Base-by-base conservation (phyloP, 2,329 filamentous ascomycete species). In the Fusarium siculi region DNA sequence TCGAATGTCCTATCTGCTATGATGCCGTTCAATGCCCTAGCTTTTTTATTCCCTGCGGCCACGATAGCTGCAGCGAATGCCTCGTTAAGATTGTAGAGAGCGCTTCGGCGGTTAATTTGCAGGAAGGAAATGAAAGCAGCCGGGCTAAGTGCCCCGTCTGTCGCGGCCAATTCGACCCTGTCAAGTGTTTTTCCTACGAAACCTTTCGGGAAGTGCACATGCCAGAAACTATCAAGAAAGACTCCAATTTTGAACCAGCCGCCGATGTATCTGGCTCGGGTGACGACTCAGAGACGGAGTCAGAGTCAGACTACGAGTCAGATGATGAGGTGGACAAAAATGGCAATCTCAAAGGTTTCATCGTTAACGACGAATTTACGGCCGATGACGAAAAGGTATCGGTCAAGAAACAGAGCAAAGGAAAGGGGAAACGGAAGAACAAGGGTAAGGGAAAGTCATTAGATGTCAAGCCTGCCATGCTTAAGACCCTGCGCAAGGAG, bases 1-100 rank as follows among this genome's bases (percentile, higher is more conserved):
- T 96, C 55, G 92, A 95, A 79, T 97, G 95, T 77, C 93, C 93
- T 0, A 91, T 96, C 25, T 97, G 95, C 80, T 91, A 93, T 66
- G 95, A 97, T 76, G 90, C 86, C 5, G 89, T 92, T 11, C 86
- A 88, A 19, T 95, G 95, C 70, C 93, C 93, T 0, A 89, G 89
- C 7, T 93, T 97, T 71, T 92, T 95, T 80, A 86, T 94, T 57
- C 94, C 94, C 2, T 97, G 95, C 77, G 95, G 95, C 4, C 95
- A 97, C 78, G 90, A 92, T 67, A 90, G 91, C 30, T 97, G 95
- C 81, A 84, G 87, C 2, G 92, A 95, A 70, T 97, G 95, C 79
- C 91, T 96, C 68, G 87, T 89, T 10, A 89, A 88, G 61, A 87
- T 97, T 52, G 86, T 87, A 0, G 93, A 94, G 70, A 90, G 83